Percentiles rank a stretch among this genome's conserved stretches.
Conservation (phyloP, 768 basidiomycete species). For the Erythrobasidium yunnanense region DNA sequence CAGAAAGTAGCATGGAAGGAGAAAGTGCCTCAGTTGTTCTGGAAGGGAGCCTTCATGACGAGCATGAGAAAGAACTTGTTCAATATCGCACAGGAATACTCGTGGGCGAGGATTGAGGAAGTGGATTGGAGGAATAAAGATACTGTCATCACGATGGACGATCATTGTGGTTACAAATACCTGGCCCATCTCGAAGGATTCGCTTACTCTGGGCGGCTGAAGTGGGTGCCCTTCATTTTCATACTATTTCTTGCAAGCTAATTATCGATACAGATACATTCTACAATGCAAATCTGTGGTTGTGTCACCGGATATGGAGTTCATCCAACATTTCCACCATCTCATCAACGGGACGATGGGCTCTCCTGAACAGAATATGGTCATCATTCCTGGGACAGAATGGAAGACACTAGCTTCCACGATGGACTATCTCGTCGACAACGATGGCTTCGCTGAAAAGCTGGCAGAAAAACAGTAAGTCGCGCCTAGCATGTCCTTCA, state of each 20-base stretch:
- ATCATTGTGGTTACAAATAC: constrained; percentile 39
- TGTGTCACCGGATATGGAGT: constrained; percentile 32
- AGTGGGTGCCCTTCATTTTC: too few species aligned
- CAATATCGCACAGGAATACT: constrained; percentile 30
- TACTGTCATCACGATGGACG: constrained; percentile 31
- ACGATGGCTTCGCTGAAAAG: constrained; percentile 14
- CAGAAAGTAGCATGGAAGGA: constrained; percentile 16
- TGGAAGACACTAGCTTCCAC: constrained; percentile 32
- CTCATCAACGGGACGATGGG: constrained; percentile 30
- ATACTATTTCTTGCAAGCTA: too few species aligned
- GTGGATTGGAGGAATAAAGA: constrained; percentile 38
- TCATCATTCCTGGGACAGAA: constrained; percentile 30
- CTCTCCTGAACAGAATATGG: constrained; percentile 36
- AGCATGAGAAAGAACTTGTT: constrained; percentile 6
- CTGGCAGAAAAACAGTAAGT: constrained; percentile 7
- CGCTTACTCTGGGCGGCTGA: constrained; percentile 39
- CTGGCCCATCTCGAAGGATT: constrained; percentile 39
- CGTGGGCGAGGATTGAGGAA: constrained; percentile 37
- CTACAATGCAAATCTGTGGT: constrained; percentile 27
- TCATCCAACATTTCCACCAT: constrained; percentile 37
- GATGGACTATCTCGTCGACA: constrained; percentile 30
- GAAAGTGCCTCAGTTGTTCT: constrained; percentile 21
- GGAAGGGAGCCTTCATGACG: constrained; percentile 4
- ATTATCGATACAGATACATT: constrained; percentile 11
- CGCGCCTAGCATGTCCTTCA: too few species aligned